Evolutionary conservation across 2,329 filamentous ascomycete species (phyloP), one percentile per base, ranked within the genome.

Genomic region (Fusarium nanum): DNA sequence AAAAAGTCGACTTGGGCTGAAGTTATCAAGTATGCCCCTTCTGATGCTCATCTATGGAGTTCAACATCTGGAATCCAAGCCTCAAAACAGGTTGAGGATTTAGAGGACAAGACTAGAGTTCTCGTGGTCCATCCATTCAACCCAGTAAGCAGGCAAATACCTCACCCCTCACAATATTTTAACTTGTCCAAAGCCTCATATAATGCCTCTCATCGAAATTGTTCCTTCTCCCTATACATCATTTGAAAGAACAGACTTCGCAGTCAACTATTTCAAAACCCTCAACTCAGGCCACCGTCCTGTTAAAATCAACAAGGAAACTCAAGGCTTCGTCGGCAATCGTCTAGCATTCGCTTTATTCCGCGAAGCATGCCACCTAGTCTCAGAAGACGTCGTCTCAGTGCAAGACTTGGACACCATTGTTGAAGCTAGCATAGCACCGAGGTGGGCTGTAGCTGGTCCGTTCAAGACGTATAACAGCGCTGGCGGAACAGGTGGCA

Each of bases 321-420:
- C 66, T 0, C 69, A 70, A 20, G 70, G 70, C 0, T 72, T 72
- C 0, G 69, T 72, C 0, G 70, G 70, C 1, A 72, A 72, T 7
- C 69, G 70, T 0, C 28, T 72, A 2, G 70, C 70, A 0, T 72
- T 72, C 6, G 66, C 69, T 1, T 12, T 72, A 0, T 72, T 72
- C 27, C 55, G 66, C 4, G 70, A 72, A 12, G 70, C 70, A 2
- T 70, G 66, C 1, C 66, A 72, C 5, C 30, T 72, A 0, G 69
- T 70, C 0, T 37, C 69, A 1, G 52, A 55, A 4, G 66, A 60
- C 0, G 69, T 72, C 1, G 66, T 72, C 0, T 72, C 69, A 1
- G 74, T 78, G 0, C 53, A 74, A 3, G 78, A 83, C 5, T 40
- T 84, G 1, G 72, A 71, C 5, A 69, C 73, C 2, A 74, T 79